Base-by-base conservation (phyloP, 768 basidiomycete genomes). In the Calvatia gigantea region DNA sequence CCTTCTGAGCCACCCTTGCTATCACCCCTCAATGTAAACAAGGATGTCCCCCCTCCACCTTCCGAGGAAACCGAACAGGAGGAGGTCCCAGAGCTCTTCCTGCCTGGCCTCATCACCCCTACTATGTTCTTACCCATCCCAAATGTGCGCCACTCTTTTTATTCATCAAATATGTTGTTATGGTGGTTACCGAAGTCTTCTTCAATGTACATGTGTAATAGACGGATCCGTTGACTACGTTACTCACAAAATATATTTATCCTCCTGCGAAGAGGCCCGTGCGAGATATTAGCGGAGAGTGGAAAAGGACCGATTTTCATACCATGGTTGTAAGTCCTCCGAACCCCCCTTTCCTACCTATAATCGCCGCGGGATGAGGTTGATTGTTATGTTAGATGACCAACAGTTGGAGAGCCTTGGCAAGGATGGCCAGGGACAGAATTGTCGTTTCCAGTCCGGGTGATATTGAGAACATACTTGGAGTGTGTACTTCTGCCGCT, bases 41-140 rank as follows among this genome's bases (percentile, higher is more conserved):
- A 85, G 64, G 76, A 79, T 50, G 77, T 82, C 0, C 82, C 82
- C 1, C 74, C 79, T 2, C 77, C 81, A 1, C 6, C 63, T 11
- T 35, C 39, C 33, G 57, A 58, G 25, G 32, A 43, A 14, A 48
- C 35, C n/a, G 61, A 61, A 11, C 35, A 53, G 59, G 73, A 78
- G 33, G 75, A 82, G 21, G 67, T 74, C 0, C 85, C 81, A 2
- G 80, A 83, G 44, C 64, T 89, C 19, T 85, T 83, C 66, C 73
- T 89, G 25, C 88, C 89, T 2, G 83, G 82, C 33, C 80, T 92
- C 33, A 76, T 85, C 32, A 69, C 82, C 27, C 85, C 90, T 31
- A 86, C 84, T 31, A 87, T 92, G 86, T 93, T 93, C 67, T 72
- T 92, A 44, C 91, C 91, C n/a, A 87, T 92, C 39, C 91, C 91